Evolutionary conservation across 2,329 filamentous ascomycete species (phyloP).

Genomic region (Penicillium sp.): DNA sequence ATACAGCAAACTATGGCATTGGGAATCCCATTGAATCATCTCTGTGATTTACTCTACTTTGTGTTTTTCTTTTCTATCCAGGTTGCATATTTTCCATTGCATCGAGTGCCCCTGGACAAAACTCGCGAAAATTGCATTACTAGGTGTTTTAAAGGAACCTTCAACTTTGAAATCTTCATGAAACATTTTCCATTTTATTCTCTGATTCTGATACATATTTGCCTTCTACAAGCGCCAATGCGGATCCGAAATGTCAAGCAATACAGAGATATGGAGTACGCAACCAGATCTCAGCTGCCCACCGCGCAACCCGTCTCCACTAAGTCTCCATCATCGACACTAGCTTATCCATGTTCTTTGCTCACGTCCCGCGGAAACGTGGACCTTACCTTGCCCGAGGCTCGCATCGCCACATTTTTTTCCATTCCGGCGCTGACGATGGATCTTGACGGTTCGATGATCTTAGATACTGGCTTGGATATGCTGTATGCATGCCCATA

Average conservation of each 20-base stretch:
- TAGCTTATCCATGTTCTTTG: constrained; percentile 20
- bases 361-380: constrained; percentile 22
- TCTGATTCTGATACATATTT: not conserved
- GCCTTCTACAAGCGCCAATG: not conserved
- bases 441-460: not conserved
- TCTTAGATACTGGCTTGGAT: not conserved
- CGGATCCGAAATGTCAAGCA: not conserved
- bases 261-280: not conserved
- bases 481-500: not conserved
- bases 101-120: not conserved
- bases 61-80: not conserved
- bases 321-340: not conserved
- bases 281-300: constrained; percentile 5
- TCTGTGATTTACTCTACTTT: not conserved
- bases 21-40: not conserved
- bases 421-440: not conserved
- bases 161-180: not conserved
- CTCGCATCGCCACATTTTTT: constrained; percentile 13
- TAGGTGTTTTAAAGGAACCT: constrained; percentile 3
- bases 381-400: constrained; percentile 17
- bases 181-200: not conserved
- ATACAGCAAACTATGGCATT: constrained; percentile 9
- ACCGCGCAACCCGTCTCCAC: constrained; percentile 8
- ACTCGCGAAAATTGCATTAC: constrained; percentile 5
- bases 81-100: not conserved